Conservation (phyloP, 2,329 filamentous ascomycete genomes). For the Pseudopyrenochaeta lycopersici region DNA sequence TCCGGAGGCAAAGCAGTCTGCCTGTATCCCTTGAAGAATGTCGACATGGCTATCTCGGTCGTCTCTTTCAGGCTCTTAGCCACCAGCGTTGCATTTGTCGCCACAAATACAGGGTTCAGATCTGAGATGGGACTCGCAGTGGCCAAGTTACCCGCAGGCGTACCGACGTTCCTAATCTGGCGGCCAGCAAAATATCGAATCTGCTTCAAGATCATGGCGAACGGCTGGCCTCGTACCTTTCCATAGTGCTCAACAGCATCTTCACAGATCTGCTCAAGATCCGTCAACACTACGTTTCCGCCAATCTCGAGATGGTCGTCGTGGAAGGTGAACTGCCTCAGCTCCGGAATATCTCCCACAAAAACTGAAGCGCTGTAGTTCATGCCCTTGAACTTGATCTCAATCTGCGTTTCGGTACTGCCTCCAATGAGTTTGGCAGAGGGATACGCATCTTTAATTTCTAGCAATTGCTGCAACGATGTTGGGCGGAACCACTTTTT, state of each 20-base stretch:
- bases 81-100: constrained; percentile 81
- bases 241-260: constrained; percentile 85
- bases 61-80: constrained; percentile 79
- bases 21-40: constrained; percentile 93
- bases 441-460: constrained; percentile 88
- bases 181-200: constrained; percentile 93
- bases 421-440: constrained; percentile 94
- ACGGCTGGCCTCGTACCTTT: constrained; percentile 74
- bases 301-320: constrained; percentile 89
- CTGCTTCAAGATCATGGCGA: constrained; percentile 91
- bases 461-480: constrained; percentile 83
- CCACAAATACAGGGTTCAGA: constrained; percentile 92
- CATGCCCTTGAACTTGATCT: constrained; percentile 97
- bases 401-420: constrained; percentile 96
- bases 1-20: constrained; percentile 81
- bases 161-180: constrained; percentile 97
- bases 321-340: constrained; percentile 81
- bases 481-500: constrained; percentile 94
- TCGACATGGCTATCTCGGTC: constrained; percentile 86
- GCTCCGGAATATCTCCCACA: constrained; percentile 89
- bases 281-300: constrained; percentile 90
- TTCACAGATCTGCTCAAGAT: constrained; percentile 85
- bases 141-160: constrained; percentile 90
- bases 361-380: constrained; percentile 90
- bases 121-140: constrained; percentile 97